Base-by-base conservation (phyloP, 1,284 basidiomycete genomes). In the Apiotrichum mycotoxinovorans region DNA sequence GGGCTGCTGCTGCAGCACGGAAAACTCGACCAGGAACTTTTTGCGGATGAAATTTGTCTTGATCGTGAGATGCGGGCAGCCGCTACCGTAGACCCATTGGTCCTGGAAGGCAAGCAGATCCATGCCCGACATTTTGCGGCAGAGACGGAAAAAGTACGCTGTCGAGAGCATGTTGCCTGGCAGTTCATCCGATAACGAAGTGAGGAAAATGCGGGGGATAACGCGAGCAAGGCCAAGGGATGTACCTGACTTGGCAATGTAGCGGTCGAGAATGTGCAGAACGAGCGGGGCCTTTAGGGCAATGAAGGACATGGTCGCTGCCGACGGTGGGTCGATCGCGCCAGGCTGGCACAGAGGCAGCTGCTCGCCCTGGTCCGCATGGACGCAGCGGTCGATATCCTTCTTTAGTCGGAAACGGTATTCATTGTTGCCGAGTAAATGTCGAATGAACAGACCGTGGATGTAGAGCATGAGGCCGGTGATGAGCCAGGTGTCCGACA, bases 11-110 rank as follows among this genome's bases (percentile, higher is more conserved):
- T 98, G 95, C 57, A 87, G 83, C 83, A 98, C 92, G 14, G 87
- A 87, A 65, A 98, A 89, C 77, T 98, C 96, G 51, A 98, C 93
- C 1, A 91, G 87, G 85, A 98, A 94, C 79, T 94, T 95, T 80
- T 98, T 98, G 64, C 93, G 83, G 74, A 98, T 97, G 79, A 98
- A 98, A 43, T 87, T 87, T 2, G 95, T 92, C 40, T 85, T 84
- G 73, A 98, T 89, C 1, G 84, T 84, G 73, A 98, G 94, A 12
- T 87, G 84, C 0, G 96, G 96, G 72, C 93, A 97, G 5, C 96
- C 96, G 71, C 91, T 95, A 15, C 93, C 93, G 70, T 94, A 96
- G 63, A 99, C 91, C 96, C 96, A 98, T 74, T 98, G 95, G 70
- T 98, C 92, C 26, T 91, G 88, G 72, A 98, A 99, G 25, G 84